Evolutionary conservation across 495 filamentous ascomycete genomes (phyloP).

Genomic region (Podospora sp.): DNA sequence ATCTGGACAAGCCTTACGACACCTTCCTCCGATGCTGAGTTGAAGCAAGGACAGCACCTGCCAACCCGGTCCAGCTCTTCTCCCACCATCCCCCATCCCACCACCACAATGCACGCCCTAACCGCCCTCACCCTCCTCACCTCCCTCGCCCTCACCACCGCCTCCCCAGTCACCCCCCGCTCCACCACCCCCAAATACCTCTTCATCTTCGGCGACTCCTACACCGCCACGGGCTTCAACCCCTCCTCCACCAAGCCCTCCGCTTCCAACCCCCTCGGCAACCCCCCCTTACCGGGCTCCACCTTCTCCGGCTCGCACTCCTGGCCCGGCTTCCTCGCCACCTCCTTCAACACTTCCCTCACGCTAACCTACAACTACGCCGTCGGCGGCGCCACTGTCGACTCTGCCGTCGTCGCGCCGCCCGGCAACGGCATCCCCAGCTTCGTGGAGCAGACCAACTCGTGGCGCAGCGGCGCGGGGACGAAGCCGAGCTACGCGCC

Average conservation of each 20-base stretch:
- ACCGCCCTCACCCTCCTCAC: not conserved
- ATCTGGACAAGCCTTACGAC: too few relatives aligned
- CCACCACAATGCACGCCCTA: too few relatives aligned
- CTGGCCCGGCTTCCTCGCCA: slow-evolving; percentile 21
- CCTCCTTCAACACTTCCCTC: slow-evolving; percentile 17
- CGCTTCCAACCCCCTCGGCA: slow-evolving; percentile 22
- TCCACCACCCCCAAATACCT: slow-evolving; percentile 7
- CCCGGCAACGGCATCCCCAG: slow-evolving; percentile 14
- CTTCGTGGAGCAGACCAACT: slow-evolving; percentile 17
- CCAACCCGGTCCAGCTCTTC: too few relatives aligned
- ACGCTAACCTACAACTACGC: slow-evolving; percentile 23
- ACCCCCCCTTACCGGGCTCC: slow-evolving; percentile 18
- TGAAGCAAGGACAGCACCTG: too few relatives aligned
- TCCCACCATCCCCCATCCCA: too few relatives aligned
- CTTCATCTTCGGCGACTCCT: slow-evolving; percentile 23
- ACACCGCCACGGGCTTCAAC: slow-evolving; percentile 23
- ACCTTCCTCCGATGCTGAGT: too few relatives aligned
- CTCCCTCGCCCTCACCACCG: not conserved
- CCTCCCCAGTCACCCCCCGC: not conserved
- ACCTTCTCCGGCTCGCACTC: slow-evolving; percentile 10
- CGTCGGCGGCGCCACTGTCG: slow-evolving; percentile 22
- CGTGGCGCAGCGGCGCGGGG: slow-evolving; percentile 1
- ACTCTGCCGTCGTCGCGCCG: slow-evolving; percentile 15
- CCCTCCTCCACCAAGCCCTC: slow-evolving; percentile 16
- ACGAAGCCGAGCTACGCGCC: slow-evolving; percentile 12